Conservation (phyloP, 768 basidiomycete genomes). For the Tylopilus subfusipes region DNA sequence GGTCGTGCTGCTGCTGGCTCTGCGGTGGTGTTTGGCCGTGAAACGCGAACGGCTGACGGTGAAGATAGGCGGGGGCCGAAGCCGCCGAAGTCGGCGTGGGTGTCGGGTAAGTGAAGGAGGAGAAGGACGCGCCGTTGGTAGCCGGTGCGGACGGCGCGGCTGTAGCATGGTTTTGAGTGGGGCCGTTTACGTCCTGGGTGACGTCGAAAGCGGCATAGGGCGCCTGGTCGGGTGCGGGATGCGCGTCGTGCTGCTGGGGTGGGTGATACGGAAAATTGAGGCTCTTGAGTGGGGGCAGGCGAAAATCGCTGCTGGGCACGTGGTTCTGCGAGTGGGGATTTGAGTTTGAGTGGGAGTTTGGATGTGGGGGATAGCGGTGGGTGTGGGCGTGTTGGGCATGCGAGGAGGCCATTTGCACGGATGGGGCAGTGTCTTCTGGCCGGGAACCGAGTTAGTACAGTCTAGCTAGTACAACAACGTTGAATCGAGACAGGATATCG, state of each 20-base stretch:
- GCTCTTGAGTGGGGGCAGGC: conserved; percentile 70
- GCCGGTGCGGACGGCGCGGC: background rate
- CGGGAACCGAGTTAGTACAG: background rate
- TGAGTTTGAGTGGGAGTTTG: conserved; percentile 21
- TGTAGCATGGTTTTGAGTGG: background rate
- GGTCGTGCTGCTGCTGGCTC: conserved; percentile 20
- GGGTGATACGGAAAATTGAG: conserved; percentile 56
- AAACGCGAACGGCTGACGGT: conserved; percentile 22
- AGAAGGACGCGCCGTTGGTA: conserved; percentile 17
- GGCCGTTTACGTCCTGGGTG: conserved; percentile 14
- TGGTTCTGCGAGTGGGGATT: conserved; percentile 35
- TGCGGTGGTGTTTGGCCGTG: conserved; percentile 17
- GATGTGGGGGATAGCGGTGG: conserved; percentile 16
- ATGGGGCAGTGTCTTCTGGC: conserved; percentile 9
- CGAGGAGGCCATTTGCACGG: conserved; percentile 45
- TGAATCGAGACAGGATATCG: conserved; percentile 16
- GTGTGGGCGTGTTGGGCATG: conserved; percentile 36
- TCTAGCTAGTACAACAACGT: conserved; percentile 7
- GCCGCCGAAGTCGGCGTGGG: conserved; percentile 24
- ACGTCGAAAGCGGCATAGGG: conserved; percentile 19
- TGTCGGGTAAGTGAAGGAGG: conserved; percentile 21
- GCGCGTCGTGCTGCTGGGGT: conserved; percentile 25
- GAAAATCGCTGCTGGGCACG: conserved; percentile 43
- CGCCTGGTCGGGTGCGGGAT: conserved; percentile 7
- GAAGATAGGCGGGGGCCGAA: conserved; percentile 16